These are phyloP conservation scores for Triticum monococcum DNA, from an alignment of 176 grass and related monocot species.

Conservation along the genomic window DNA sequence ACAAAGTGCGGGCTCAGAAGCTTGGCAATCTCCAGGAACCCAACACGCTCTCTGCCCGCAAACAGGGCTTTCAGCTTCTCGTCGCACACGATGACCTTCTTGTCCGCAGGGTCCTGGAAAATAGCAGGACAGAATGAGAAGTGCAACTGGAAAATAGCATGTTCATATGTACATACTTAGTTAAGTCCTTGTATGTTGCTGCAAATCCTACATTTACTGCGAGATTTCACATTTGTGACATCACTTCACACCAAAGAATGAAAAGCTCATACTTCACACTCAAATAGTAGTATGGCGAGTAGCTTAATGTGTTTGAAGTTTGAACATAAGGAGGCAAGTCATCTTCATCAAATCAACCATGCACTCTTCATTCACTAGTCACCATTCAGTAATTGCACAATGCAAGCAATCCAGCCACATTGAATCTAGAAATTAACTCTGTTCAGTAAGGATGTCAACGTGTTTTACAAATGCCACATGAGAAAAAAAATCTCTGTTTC, in stretches of 20 bases:
- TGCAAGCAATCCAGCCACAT: not conserved
- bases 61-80: conserved; percentile 86
- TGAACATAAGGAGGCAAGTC: not conserved
- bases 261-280: not conserved
- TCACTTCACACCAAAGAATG: not conserved
- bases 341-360: not conserved
- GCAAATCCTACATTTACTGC: not conserved
- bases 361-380: not conserved
- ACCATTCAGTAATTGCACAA: not conserved
- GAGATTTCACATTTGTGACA: not conserved
- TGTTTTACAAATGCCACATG: not conserved
- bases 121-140: not conserved
- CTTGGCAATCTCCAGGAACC: conserved; percentile 87
- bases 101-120: conserved; percentile 73
- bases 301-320: not conserved
- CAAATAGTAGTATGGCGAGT: not conserved
- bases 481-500: not conserved
- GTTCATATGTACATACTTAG: not conserved
- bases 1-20: conserved; percentile 83
- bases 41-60: conserved; percentile 69
- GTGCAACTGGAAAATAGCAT: not conserved
- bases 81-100: conserved; percentile 77
- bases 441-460: not conserved
- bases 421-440: not conserved
- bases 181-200: not conserved